These are phyloP conservation scores for Claviceps maximensis DNA, from an alignment of 2,329 filamentous ascomycete genomes.

Conservation along the genomic window DNA sequence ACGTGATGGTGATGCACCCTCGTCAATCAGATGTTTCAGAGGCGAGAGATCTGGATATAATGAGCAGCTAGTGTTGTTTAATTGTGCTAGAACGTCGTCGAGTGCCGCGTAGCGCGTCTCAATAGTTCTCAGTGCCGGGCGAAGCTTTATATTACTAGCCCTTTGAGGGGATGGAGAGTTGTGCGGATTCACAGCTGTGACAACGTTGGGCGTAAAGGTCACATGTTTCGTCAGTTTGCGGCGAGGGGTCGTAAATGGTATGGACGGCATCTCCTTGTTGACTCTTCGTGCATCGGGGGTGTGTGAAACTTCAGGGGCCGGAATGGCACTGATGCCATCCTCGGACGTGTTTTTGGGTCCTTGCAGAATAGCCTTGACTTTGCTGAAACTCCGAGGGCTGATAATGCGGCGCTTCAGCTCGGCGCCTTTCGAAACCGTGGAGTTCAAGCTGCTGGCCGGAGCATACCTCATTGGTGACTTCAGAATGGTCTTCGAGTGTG, in stretches of 20 bases:
- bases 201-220: slow-evolving; percentile 62
- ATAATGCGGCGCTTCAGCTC: slow-evolving; percentile 25
- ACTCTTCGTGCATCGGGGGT: slow-evolving; percentile 32
- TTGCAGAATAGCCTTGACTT: slow-evolving; percentile 45
- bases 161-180: slow-evolving; percentile 46
- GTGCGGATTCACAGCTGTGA: slow-evolving; percentile 31
- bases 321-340: slow-evolving; percentile 34
- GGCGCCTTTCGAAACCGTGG: slow-evolving; percentile 17
- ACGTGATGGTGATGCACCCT: slow-evolving; percentile 11
- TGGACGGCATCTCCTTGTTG: slow-evolving; percentile 38
- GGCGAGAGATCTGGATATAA: slow-evolving; percentile 41
- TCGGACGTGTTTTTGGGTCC: slow-evolving; percentile 22
- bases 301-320: slow-evolving; percentile 31
- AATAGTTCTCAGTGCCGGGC: slow-evolving; percentile 15
- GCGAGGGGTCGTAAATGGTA: slow-evolving; percentile 51
- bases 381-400: slow-evolving; percentile 39
- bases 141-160: slow-evolving; percentile 30
- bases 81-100: slow-evolving; percentile 15
- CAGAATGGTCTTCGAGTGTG: slow-evolving; percentile 33
- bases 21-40: slow-evolving; percentile 20
- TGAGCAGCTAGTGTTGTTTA: slow-evolving; percentile 21
- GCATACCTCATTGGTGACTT: slow-evolving; percentile 34
- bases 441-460: slow-evolving; percentile 16
- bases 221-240: slow-evolving; percentile 59
- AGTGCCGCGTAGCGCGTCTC: slow-evolving; percentile 18